Evolutionary conservation across 495 filamentous ascomycete genomes (phyloP), one percentile per base, ranked within the genome.

Genomic region (Aspergillus kassunensis): DNA sequence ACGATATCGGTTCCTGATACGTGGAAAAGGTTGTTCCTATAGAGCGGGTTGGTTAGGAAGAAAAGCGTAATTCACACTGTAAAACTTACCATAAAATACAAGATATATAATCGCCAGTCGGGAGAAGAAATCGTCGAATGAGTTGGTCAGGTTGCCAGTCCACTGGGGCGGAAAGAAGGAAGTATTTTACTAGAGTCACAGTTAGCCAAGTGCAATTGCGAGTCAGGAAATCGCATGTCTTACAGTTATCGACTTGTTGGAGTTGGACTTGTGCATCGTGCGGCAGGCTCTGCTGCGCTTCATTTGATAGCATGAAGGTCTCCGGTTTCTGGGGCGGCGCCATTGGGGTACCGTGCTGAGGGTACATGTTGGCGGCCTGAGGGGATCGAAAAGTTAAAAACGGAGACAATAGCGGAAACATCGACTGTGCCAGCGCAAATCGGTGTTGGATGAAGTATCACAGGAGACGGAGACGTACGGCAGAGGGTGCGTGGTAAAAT

Each of bases 1-100:
- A 98, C 93, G 61, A 98, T 98, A 70, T 98, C 93, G 55, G 93
- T 98, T 55, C 93, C 93, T 27, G 93, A 97, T 59, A 98, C 95
- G 74, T 98, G 95, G 70, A 97, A 98, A 59, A 98, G 88, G 66
- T 96, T 97, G 75, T 89, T 97, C 90, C 88, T 91, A 59, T 34
- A 36, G 31, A 15, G 30, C 25, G 20, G 29, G 51, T 49, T 53
- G 57, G 58, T 60, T 42, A 30, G 41, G n/a, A 2, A 3, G 23
- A 42, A 36, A 24, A 29, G 31, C 10, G 21, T 19, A n/a, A 16
- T 44, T 24, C 25, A 31, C 36, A 6, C 27, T 24, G 36, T 44
- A 20, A 40, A 43, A 74, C 83, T 66, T 73, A 91, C 88, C 93
- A 98, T 68, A 97, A 77, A 49, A 98, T 91, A 71, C 93, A 98